Percentiles rank a stretch among this genome's conserved stretches.
Conservation (phyloP, 768 basidiomycete species). For the Russula compacta region DNA sequence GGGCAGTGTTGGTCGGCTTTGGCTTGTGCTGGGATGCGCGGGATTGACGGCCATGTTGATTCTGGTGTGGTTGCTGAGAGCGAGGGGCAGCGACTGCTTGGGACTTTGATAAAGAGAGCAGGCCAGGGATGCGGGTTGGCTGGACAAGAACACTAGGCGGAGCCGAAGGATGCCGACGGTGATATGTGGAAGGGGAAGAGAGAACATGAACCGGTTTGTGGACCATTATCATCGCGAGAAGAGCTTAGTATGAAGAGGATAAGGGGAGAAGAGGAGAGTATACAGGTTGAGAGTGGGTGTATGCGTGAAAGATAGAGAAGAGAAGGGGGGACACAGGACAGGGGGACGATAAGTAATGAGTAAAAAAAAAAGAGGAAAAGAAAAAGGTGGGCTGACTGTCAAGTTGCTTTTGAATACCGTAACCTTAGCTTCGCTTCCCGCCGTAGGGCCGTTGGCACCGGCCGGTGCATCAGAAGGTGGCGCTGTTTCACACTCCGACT, state of each 20-base stretch:
- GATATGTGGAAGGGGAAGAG: slow-evolving; percentile 27
- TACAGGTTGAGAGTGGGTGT: background rate
- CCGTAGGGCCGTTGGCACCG: background rate
- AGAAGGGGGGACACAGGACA: background rate
- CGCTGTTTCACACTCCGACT: slow-evolving; percentile 15
- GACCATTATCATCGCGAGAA: slow-evolving; percentile 33
- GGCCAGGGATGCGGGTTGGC: slow-evolving; percentile 64
- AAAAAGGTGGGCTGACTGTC: slow-evolving; percentile 15
- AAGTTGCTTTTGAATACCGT: background rate
- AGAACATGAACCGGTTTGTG: slow-evolving; percentile 31
- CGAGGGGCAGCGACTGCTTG: slow-evolving; percentile 28
- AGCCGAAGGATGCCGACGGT: slow-evolving; percentile 62
- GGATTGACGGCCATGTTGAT: slow-evolving; percentile 16
- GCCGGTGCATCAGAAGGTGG: slow-evolving; percentile 16
- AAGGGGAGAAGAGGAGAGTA: background rate
- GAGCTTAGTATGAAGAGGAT: slow-evolving; percentile 7
- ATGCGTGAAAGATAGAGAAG: slow-evolving; percentile 16
- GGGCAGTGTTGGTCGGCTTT: slow-evolving; percentile 21
- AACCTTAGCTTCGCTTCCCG: background rate
- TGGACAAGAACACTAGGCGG: slow-evolving; percentile 59
- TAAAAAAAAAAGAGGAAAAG: background rate
- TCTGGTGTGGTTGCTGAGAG: slow-evolving; percentile 31
- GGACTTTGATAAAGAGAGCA: slow-evolving; percentile 62
- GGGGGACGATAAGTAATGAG: background rate
- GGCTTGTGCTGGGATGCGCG: slow-evolving; percentile 32